Percentiles rank a stretch among this genome's conserved stretches.
Evolutionary conservation across 2,329 filamentous ascomycete genomes (phyloP).

Genomic region (Aspergillus melleus): DNA sequence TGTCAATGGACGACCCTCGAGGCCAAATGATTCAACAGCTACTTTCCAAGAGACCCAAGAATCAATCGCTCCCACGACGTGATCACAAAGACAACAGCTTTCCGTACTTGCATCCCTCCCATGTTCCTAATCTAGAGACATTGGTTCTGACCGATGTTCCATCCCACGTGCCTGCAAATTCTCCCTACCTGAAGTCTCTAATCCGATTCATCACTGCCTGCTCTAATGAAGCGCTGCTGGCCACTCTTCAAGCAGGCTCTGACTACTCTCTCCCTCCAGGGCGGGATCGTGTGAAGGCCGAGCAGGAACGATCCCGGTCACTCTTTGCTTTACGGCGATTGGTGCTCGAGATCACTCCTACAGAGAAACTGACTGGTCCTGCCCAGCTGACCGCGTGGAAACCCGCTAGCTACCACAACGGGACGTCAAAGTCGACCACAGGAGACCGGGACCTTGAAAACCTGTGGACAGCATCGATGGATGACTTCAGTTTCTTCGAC

Average conservation of each 20-base stretch:
- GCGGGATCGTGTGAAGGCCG: constrained; percentile 49
- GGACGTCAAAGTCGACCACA: constrained; percentile 55
- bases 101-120: constrained; percentile 53
- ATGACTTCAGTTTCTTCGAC: constrained; percentile 63
- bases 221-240: constrained; percentile 55
- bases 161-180: constrained; percentile 40
- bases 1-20: constrained; percentile 25
- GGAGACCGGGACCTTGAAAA: constrained; percentile 61
- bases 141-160: constrained; percentile 60
- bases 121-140: constrained; percentile 55
- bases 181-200: constrained; percentile 45
- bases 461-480: constrained; percentile 59
- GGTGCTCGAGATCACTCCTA: constrained; percentile 54
- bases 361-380: constrained; percentile 15
- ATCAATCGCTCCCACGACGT: constrained; percentile 28
- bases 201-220: constrained; percentile 58
- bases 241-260: constrained; percentile 53
- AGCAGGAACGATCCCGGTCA: constrained; percentile 50
- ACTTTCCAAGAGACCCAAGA: constrained; percentile 39
- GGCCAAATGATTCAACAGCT: constrained; percentile 38
- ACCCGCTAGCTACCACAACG: constrained; percentile 47
- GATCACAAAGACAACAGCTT: constrained; percentile 28
- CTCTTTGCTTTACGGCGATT: constrained; percentile 58
- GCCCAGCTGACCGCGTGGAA: constrained; percentile 36
- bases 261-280: constrained; percentile 62